phyloP scores from a whole-genome alignment of 1,139 yeast genomes.

The Blastobotrys capitulatus region DNA sequence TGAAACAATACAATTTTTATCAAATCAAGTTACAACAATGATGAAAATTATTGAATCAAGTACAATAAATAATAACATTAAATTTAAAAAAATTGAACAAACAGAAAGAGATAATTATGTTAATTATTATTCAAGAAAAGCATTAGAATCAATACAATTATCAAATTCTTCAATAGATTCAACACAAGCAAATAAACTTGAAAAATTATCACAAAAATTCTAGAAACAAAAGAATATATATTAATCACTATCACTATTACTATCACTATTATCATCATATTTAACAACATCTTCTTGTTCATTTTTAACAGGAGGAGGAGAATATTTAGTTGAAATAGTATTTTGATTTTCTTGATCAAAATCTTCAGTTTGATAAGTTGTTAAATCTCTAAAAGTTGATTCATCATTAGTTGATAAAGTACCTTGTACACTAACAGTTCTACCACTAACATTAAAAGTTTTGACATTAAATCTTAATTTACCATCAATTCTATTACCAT shows the following conservation, averaged over 20 bases:
- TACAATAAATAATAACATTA: neutral
- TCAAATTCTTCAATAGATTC: neutral
- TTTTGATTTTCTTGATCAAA: neutral
- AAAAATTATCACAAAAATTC: neutral
- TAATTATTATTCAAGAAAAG: constrained; percentile 18
- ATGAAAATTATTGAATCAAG: constrained; percentile 11
- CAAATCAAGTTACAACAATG: constrained; percentile 30
- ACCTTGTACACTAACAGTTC: constrained; percentile 81
- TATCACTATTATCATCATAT: constrained; percentile 8
- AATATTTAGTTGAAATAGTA: neutral
- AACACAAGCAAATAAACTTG: neutral
- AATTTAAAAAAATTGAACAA: neutral
- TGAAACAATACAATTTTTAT: constrained; percentile 47
- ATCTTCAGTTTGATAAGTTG: constrained; percentile 14
- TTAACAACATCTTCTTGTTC: constrained; percentile 6
- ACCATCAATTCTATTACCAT: constrained; percentile 72
- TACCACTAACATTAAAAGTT: constrained; percentile 69
- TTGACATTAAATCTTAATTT: constrained; percentile 70
- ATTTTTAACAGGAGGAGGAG: neutral
- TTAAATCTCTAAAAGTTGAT: constrained; percentile 38
- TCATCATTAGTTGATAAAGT: constrained; percentile 43
- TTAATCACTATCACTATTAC: constrained; percentile 13
- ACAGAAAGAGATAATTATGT: constrained; percentile 20
- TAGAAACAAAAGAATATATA: too few relatives aligned
- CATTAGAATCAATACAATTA: constrained; percentile 11